Percentiles rank a stretch among this genome's conserved stretches.
phyloP scores from a whole-genome alignment of 208 protist genomes.

The Crithidia bombi region DNA sequence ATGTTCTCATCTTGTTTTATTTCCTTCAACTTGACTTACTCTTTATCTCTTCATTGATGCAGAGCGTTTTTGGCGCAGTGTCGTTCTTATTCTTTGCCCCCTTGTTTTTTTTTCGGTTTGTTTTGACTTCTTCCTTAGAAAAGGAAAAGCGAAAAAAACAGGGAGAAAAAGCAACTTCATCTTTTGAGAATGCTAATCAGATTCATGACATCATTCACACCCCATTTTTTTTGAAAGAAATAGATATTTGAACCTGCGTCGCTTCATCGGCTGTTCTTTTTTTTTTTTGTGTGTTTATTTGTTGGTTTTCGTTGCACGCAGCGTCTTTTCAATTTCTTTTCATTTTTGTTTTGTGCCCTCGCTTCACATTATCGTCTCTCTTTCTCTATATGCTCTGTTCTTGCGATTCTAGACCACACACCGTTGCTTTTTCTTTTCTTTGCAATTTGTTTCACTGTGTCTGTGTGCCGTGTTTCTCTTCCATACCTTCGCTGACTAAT shows the following conservation, averaged over 20 bases:
- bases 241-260: not conserved
- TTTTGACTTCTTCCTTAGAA: not conserved
- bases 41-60: slow-evolving; percentile 8
- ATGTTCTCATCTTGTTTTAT: not conserved
- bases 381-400: not conserved
- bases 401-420: not conserved
- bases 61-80: not conserved
- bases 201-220: too few relatives aligned
- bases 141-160: too few relatives aligned
- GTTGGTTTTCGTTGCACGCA: not conserved
- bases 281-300: not conserved
- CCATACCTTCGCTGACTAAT: not conserved
- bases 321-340: not conserved
- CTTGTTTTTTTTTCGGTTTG: not conserved
- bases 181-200: too few relatives aligned
- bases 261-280: not conserved
- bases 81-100: slow-evolving; percentile 2
- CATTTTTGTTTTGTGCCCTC: not conserved
- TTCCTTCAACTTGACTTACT: not conserved
- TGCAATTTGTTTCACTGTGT: not conserved
- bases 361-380: not conserved
- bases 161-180: too few relatives aligned
- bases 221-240: not conserved
- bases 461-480: not conserved
- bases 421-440: not conserved